These are phyloP conservation scores for Cryptococcus sp. DNA, from an alignment of 1,284 basidiomycete species.

Conservation along the genomic window DNA sequence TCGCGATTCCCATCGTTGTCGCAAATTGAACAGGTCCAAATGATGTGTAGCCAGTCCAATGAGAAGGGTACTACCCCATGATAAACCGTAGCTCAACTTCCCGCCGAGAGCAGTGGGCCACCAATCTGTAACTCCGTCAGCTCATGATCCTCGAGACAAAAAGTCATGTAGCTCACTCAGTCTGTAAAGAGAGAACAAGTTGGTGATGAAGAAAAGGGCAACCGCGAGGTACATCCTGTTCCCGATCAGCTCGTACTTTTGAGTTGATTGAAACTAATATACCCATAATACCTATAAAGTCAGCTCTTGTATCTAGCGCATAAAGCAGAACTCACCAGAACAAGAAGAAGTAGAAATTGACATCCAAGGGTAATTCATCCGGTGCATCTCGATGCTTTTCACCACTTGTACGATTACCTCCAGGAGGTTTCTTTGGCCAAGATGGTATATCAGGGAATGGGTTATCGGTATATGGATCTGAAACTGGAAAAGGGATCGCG, in stretches of 20 bases:
- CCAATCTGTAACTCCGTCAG: conserved; percentile 33
- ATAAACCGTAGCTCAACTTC: conserved; percentile 50
- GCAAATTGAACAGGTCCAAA: conserved; percentile 45
- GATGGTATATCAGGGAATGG: conserved; percentile 42
- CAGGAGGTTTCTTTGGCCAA: conserved; percentile 32
- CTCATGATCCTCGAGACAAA: background rate
- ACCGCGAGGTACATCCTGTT: conserved; percentile 49
- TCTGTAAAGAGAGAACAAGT: conserved; percentile 54
- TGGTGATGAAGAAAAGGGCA: conserved; percentile 55
- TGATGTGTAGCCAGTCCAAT: conserved; percentile 51
- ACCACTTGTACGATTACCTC: conserved; percentile 2
- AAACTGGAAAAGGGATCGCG: conserved; percentile 53
- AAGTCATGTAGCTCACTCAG: conserved; percentile 25
- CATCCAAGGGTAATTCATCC: conserved; percentile 43
- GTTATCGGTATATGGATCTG: conserved; percentile 48
- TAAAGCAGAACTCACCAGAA: conserved; percentile 33
- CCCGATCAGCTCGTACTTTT: background rate
- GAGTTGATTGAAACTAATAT: background rate
- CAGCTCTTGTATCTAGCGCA: background rate
- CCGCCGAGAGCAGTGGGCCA: conserved; percentile 51
- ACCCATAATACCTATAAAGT: conserved; percentile 42
- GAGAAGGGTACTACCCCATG: conserved; percentile 51
- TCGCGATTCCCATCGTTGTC: conserved; percentile 22
- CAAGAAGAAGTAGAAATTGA: conserved; percentile 53
- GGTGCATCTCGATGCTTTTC: background rate